Evolutionary conservation across 306 rosid species (phyloP), one percentile per base, ranked within the genome.

Genomic region (Mimosa pudica): DNA sequence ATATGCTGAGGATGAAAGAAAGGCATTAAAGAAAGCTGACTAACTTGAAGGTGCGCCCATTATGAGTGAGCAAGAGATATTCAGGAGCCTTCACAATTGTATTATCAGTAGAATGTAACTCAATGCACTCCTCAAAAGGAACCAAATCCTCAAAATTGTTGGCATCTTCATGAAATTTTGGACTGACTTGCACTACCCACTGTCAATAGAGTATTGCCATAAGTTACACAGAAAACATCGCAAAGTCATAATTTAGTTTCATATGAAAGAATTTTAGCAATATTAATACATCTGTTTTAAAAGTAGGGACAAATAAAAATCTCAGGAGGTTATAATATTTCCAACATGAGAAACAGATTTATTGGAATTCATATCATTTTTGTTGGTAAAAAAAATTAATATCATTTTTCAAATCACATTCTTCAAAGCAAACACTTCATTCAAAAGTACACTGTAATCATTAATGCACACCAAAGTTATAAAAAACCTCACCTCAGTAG

Each of bases 111-210:
- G 96, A 89, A 83, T 81, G 84, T 69, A 95, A 79, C 84, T 90
- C 95, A 45, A 95, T 88, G 76, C 96, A 95, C 87, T 95, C 99
- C 89, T 95, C 98, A 86, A 95, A 95, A 64, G 97, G 98, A 82
- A 93, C 91, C 88, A 93, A 79, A 33, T 93, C 99, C 76, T 91
- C 89, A 47, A 95, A 88, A 74, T 95, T 91, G 71, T 85, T 89
- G 24, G 97, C 99, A 86, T 85, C 97, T 82, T 95, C 92, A 80
- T 95, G 99, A 89, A 95, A 95, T 78, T 89, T 91, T 54, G 99
- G 97, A 84, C 82, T 82, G 78, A 95, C 86, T 84, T 84, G 84
- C 80, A 95, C 99, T 45, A 86, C 82, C 99, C 99, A 95, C 99
- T 95, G 92, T 79, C 54, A 87, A 84, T 20, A 85, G 18, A 65